phyloP scores from a whole-genome alignment of 192 early-diverging fungal genomes.

The Gryganskiella cystojenkinii region DNA sequence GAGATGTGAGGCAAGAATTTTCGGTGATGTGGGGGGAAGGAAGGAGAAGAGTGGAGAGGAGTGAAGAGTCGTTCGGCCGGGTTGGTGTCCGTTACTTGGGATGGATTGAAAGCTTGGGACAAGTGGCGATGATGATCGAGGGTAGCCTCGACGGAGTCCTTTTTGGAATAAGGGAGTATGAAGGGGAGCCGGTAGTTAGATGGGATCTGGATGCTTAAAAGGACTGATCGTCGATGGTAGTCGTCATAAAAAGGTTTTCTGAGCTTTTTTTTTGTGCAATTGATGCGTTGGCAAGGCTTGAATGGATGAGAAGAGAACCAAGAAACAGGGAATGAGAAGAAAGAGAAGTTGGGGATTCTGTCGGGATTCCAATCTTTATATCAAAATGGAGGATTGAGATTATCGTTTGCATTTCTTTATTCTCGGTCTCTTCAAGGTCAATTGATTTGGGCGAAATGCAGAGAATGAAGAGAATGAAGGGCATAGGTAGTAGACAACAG shows the following conservation, averaged over 20 bases:
- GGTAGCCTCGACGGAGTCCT: neutral
- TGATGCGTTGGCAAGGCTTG: neutral
- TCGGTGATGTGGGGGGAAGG: neutral
- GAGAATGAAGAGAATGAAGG: neutral
- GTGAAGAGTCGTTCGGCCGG: neutral
- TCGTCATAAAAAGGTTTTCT: neutral
- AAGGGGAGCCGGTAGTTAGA: neutral
- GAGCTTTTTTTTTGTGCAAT: neutral
- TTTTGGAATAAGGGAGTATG: neutral
- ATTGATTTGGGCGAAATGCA: neutral
- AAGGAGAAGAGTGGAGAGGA: neutral
- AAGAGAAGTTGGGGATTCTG: constrained; percentile 4
- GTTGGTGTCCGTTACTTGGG: constrained; percentile 37
- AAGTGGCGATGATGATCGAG: neutral
- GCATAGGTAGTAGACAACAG: neutral
- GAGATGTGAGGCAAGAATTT: constrained; percentile 14
- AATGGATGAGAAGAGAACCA: constrained; percentile 1
- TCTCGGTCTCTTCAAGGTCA: neutral
- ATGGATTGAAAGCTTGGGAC: neutral
- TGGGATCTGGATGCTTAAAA: neutral
- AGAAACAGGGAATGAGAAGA: constrained; percentile 5
- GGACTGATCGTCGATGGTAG: neutral
- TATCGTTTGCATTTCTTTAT: too few species aligned
- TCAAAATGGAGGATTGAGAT: neutral
- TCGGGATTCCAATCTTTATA: constrained; percentile 48